Evolutionary conservation across 345 rosid genomes (phyloP), one percentile per base, ranked within the genome.

Genomic region (Excoecaria agallocha): DNA sequence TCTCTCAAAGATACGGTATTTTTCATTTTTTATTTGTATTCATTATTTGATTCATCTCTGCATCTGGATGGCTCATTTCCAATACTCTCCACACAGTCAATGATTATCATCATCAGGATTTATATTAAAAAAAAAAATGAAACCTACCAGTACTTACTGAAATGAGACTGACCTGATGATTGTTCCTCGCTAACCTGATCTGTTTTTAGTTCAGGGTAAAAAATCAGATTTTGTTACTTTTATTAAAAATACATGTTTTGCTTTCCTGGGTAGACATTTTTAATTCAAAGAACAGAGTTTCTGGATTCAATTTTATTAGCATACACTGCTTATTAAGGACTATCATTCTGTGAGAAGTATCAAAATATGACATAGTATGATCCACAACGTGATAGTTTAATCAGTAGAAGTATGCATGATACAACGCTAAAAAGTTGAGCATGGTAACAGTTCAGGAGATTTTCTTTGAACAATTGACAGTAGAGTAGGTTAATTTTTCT

Each of bases 1-100:
- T 86, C 90, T 68, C 80, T 93, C 20, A 60, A 82, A 35, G 76
- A 81, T 73, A 93, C 86, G 89, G 98, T 94, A 83, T 65, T n/a
- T 30, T 30, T 30, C 30, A 30, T 30, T 30, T 30, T 75, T 49
- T 61, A 15, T 4, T 25, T 38, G 37, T 13, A 41, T 25, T 38
- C 13, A 10, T 17, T 38, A 69, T 59, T 49, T 12, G 3, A 12
- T 59, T 22, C 39, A 71, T 58, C 20, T 20, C 39, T 56, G 24
- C 16, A 30, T 59, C 61, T 74, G 10, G 17, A 51, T 65, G 49
- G 59, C 41, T 49, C 69, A 6, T 19, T 25, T 16, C 19, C 35
- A 35, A 54, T 69, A 10, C 60, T 69, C 20, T 37, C 48, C 61
- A 11, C 25, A 3, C 16, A 22, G 55, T 38, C 20, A 57, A 56